Evolutionary conservation across 257 asterid genomes (phyloP), one percentile per base, ranked within the genome.

Genomic region (Echium plantagineum): DNA sequence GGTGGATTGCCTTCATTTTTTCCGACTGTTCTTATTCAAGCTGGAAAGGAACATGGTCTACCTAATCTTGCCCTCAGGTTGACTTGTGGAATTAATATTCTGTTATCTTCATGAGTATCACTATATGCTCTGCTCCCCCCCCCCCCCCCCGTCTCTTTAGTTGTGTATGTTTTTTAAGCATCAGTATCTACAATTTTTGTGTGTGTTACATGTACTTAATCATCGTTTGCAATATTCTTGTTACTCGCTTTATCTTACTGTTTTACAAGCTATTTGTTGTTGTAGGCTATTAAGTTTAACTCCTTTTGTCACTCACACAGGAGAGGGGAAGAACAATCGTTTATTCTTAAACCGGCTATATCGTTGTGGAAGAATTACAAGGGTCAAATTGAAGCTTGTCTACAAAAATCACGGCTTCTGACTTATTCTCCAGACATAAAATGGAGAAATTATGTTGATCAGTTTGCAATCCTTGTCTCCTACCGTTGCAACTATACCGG

Each of bases 271-370:
- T 76, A 24, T 21, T 42, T 58, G 28, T 53, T 6, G 18, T 35
- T 57, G 52, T 60, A 21, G 19, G 68, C 61, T 54, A 54, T 52
- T 60, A 46, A 56, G 66, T 61, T 66, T 47, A 49, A 54, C 69
- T 54, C 5, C 52, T 19, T 56, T 67, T 32, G 63, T 56, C 13
- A 64, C 78, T 77, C 69, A 63, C 69, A 63, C 93, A 93, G 99
- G 95, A 89, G 85, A 80, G 99, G 99, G 60, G 96, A 93, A 81
- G 99, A 93, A 70, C 99, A 93, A 65, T 89, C 99, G 47, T 93
- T 93, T 66, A 81, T 93, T 77, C 93, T 93, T 63, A 93, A 85
- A 73, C 96, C 95, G 55, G 86, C 83, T 60, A 72, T 86, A 67
- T 77, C 93, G 21, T 55, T 68, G 51, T 81, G 85, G 83, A 93